A percentile compares a stretch with the other conserved stretches of the same genome.
Evolutionary conservation across 257 asterid species (phyloP).

Genomic region (Solanum commersonii): DNA sequence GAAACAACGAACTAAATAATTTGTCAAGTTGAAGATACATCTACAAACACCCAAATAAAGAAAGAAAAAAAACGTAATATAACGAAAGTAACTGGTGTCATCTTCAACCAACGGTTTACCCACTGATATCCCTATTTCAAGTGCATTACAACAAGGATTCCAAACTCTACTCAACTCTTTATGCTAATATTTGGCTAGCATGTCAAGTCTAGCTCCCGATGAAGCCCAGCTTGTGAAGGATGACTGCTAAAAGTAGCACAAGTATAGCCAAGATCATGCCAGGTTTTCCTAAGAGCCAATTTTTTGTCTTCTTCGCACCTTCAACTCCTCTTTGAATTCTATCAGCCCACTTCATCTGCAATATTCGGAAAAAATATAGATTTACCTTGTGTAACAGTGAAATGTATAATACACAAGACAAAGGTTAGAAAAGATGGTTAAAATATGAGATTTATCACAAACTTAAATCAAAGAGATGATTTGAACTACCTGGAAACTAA

Average conservation of each 20-base stretch:
- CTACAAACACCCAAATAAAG: neutral
- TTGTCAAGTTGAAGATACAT: neutral
- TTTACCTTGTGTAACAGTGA: neutral
- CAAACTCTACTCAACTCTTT: neutral
- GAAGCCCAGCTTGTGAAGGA: slow-evolving; percentile 73
- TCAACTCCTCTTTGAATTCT: slow-evolving; percentile 67
- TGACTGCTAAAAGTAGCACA: slow-evolving; percentile 68
- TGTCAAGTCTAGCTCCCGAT: slow-evolving; percentile 37
- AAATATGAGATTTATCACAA: neutral
- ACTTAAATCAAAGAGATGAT: neutral
- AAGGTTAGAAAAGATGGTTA: neutral
- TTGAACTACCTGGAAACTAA: neutral
- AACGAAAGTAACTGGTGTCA: neutral
- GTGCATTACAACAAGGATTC: neutral
- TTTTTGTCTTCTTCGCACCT: slow-evolving; percentile 83
- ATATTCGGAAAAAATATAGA: neutral
- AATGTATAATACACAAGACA: neutral
- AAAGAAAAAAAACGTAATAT: neutral
- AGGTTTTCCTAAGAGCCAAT: slow-evolving; percentile 69
- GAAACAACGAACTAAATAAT: neutral
- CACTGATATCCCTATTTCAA: neutral
- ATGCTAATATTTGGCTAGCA: neutral
- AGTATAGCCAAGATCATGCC: slow-evolving; percentile 77
- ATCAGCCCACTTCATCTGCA: slow-evolving; percentile 94
- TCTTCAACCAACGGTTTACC: neutral